Evolutionary conservation across 176 grass and related monocot genomes (phyloP).

Genomic region (Carex myosuroides): DNA sequence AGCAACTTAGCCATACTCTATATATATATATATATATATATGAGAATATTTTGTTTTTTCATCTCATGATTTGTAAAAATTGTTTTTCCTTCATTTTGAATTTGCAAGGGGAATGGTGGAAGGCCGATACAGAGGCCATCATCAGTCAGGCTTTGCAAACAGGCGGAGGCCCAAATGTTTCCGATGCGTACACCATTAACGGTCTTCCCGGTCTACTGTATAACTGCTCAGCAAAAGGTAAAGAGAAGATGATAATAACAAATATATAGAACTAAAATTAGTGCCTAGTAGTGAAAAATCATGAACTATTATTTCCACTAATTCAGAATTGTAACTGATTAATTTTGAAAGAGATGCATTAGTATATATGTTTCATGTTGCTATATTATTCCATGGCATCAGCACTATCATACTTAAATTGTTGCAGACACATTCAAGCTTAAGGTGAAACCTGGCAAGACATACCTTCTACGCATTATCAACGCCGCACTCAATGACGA

Average conservation of each 20-base stretch:
- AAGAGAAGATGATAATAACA: neutral
- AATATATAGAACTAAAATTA: too few species aligned
- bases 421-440: constrained; percentile 51
- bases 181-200: constrained; percentile 66
- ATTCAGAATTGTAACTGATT: neutral
- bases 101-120: constrained; percentile 51
- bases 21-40: neutral
- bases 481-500: constrained; percentile 86
- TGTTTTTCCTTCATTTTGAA: neutral
- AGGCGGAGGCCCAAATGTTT: constrained; percentile 59
- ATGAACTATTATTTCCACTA: neutral
- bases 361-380: neutral
- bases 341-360: neutral
- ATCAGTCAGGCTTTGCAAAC: constrained; percentile 50
- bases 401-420: neutral
- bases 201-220: constrained; percentile 58
- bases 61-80: neutral
- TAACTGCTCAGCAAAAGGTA: constrained; percentile 42
- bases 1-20: too few species aligned
- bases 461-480: constrained; percentile 73
- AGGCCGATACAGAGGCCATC: constrained; percentile 46
- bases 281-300: neutral
- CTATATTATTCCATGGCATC: neutral
- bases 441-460: constrained; percentile 52
- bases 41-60: too few species aligned